Evolutionary conservation across 2,329 filamentous ascomycete species (phyloP), one percentile per base, ranked within the genome.

Genomic region (Alternaria sp.): DNA sequence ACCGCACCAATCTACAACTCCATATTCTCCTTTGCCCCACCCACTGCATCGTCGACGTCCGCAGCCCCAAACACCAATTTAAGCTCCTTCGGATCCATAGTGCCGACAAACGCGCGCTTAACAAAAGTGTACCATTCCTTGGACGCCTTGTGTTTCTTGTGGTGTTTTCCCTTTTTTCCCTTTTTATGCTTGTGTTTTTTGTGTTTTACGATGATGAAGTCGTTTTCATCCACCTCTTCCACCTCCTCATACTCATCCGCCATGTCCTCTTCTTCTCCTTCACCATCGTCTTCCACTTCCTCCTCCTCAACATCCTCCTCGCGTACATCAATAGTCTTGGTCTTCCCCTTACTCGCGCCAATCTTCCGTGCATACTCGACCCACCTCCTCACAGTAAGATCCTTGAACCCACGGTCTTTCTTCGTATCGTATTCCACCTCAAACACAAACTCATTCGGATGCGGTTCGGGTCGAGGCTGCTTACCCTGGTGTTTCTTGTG

Each of bases 351-450:
- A 30, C 81, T 82, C 56, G 87, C 82, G 2, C 91, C 92, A 73
- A 98, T 96, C 58, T 90, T 86, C 66, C 90, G 88, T 11, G 96
- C 96, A 51, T 98, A 85, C 64, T 91, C 86, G 47, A 98, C 83
- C 76, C 91, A 91, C 76, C 89, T 96, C 66, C 88, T 86, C 56
- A 97, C 91, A 0, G 95, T 98, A 78, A 99, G 82, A 79, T 98
- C 95, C 64, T 88, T 86, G 77, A 94, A 97, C 1, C 90, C 79
- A 61, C 88, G 81, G 77, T 98, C 93, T 21, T 89, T 86, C 59
- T 88, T 90, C 0, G 94, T 98, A 77, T 90, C 89, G 78, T 99
- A 99, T 78, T 97, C 93, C 52, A 97, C 84, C 75, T 97, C 86
- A 74, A 88, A 98, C 15, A 84, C 77, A 78, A 97, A 93, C 32